Conservation (phyloP, 23 red algal species). For the Gracilaria domingensis region DNA sequence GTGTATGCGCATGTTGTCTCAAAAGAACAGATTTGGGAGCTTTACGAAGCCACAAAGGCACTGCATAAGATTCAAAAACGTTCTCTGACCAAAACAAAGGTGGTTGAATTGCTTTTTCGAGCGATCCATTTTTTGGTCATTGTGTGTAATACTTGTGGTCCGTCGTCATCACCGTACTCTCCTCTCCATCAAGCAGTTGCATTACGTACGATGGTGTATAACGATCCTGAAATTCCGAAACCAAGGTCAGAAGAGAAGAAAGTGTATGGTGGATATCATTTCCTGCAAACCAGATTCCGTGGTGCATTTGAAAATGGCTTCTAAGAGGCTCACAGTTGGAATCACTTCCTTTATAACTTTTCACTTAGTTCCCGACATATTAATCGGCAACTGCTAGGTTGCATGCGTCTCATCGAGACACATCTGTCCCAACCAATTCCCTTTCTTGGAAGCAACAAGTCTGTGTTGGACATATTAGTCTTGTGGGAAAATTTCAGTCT, state of each 20-base stretch:
- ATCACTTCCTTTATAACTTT: not conserved
- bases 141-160: not conserved
- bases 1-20: not conserved
- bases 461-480: not conserved
- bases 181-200: not conserved
- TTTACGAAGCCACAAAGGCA: not conserved
- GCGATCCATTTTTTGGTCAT: not conserved
- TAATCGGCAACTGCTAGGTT: not conserved
- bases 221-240: not conserved
- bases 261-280: not conserved
- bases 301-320: not conserved
- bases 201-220: not conserved
- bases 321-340: not conserved
- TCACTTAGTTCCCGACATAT: not conserved
- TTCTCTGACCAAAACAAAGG: not conserved
- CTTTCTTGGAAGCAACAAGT: not conserved
- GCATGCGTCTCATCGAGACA: not conserved
- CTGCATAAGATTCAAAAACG: too few relatives aligned
- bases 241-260: not conserved
- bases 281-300: not conserved
- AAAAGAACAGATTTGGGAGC: not conserved
- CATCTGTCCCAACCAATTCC: not conserved
- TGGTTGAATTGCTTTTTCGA: not conserved
- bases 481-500: not conserved
- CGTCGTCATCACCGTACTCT: not conserved